Percentiles rank a stretch among this genome's conserved stretches.
Evolutionary conservation across 2,329 filamentous ascomycete species (phyloP).

Genomic region (Nemania sp.): DNA sequence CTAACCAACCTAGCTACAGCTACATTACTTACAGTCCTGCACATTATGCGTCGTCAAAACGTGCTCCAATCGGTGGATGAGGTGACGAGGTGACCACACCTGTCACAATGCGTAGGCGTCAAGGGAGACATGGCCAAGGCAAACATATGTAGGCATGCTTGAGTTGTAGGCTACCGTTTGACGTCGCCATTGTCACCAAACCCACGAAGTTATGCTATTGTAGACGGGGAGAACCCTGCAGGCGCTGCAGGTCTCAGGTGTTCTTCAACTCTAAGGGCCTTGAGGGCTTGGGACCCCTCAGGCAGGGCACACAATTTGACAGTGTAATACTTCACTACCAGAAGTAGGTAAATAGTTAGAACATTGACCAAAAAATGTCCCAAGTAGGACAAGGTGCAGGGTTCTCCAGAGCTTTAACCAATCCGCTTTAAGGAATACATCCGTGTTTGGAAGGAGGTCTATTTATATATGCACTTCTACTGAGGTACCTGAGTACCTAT

Average conservation of each 20-base stretch:
- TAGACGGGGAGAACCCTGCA: slow-evolving; percentile 13
- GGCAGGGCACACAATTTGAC: not conserved
- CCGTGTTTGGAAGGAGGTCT: slow-evolving; percentile 32
- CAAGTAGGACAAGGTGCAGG: not conserved
- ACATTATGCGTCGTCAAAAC: slow-evolving; percentile 32
- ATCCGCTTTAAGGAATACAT: slow-evolving; percentile 23
- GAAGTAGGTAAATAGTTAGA: not conserved
- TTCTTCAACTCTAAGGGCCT: not conserved
- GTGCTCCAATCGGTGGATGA: slow-evolving; percentile 48
- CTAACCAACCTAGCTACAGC: no score
- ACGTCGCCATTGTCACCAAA: slow-evolving; percentile 24
- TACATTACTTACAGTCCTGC: not conserved
- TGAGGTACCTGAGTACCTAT: not conserved
- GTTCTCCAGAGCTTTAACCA: slow-evolving; percentile 26
- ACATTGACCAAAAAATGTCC: not conserved
- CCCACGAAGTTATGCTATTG: slow-evolving; percentile 4
- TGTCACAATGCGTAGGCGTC: not conserved
- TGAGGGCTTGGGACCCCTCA: not conserved
- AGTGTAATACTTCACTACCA: not conserved
- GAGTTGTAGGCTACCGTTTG: slow-evolving; percentile 8
- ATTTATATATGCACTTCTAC: no score
- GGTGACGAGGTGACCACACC: slow-evolving; percentile 36
- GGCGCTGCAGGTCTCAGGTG: slow-evolving; percentile 7
- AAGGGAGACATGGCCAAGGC: not conserved
- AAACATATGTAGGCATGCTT: slow-evolving; percentile 1